These are phyloP conservation scores for Talaromyces borbonicus DNA, from an alignment of 495 filamentous ascomycete species.

Conservation along the genomic window DNA sequence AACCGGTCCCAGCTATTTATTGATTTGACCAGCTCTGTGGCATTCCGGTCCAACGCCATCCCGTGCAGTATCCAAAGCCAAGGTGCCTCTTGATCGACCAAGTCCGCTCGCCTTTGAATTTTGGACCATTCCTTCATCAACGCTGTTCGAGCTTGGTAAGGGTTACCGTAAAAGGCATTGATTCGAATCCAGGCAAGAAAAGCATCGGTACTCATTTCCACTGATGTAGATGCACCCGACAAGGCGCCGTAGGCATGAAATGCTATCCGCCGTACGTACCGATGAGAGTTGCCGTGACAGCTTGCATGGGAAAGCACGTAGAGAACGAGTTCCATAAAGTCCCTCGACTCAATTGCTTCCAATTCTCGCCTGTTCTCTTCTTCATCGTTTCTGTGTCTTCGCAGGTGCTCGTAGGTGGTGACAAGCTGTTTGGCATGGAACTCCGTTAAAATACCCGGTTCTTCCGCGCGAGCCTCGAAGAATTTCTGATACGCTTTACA, in stretches of 20 bases:
- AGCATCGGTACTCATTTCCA: constrained; percentile 28
- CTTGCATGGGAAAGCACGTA: constrained; percentile 28
- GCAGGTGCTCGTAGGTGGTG: constrained; percentile 50
- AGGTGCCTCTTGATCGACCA: constrained; percentile 24
- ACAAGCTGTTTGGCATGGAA: constrained; percentile 52
- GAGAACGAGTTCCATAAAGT: constrained; percentile 40
- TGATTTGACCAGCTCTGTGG: constrained; percentile 28
- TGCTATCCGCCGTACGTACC: constrained; percentile 40
- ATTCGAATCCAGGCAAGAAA: constrained; percentile 43
- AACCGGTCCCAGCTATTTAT: neutral
- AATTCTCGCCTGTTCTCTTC: constrained; percentile 22
- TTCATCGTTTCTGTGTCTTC: constrained; percentile 23
- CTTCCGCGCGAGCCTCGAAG: constrained; percentile 43
- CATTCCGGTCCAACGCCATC: constrained; percentile 52
- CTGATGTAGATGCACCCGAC: constrained; percentile 24
- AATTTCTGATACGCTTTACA: constrained; percentile 54
- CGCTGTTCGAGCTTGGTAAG: constrained; percentile 46
- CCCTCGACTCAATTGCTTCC: constrained; percentile 33
- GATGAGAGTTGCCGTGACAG: constrained; percentile 25
- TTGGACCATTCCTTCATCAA: constrained; percentile 36
- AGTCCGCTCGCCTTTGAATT: constrained; percentile 10
- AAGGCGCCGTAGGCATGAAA: constrained; percentile 47
- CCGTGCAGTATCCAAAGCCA: constrained; percentile 57
- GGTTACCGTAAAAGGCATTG: constrained; percentile 47
- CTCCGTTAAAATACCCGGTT: constrained; percentile 44